A percentile compares a stretch with the other conserved stretches of the same genome.
Conservation (phyloP, 2,329 filamentous ascomycete species). For the Bipolaris bicolor region DNA sequence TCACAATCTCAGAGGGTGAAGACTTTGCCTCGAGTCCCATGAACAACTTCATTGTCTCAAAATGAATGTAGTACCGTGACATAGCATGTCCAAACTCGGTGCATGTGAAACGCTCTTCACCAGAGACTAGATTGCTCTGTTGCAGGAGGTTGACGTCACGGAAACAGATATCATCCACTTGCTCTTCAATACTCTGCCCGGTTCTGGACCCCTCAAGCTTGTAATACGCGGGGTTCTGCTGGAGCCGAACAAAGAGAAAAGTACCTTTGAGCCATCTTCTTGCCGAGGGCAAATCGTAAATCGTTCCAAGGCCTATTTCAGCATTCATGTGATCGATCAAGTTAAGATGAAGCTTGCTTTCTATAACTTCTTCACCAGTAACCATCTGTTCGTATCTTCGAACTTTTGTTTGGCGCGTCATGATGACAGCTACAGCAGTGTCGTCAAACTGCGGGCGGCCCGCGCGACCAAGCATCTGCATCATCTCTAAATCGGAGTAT, state of each 20-base stretch:
- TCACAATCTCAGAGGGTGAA: constrained; percentile 71
- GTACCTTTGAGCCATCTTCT: constrained; percentile 77
- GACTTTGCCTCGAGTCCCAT: constrained; percentile 66
- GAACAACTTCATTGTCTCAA: constrained; percentile 77
- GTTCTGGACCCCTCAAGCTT: constrained; percentile 62
- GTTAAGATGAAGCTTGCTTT: constrained; percentile 79
- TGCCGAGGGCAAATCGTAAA: constrained; percentile 68
- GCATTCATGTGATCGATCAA: constrained; percentile 85
- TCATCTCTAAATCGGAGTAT: constrained; percentile 81
- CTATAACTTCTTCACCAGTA: constrained; percentile 73
- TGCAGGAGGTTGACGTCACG: constrained; percentile 70
- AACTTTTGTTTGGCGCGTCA: constrained; percentile 72
- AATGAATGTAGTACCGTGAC: constrained; percentile 81
- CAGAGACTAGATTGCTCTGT: constrained; percentile 63
- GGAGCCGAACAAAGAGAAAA: constrained; percentile 77
- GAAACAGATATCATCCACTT: constrained; percentile 73
- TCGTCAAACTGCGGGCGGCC: constrained; percentile 83
- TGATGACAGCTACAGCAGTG: constrained; percentile 76
- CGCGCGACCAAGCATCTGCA: constrained; percentile 89
- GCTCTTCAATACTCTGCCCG: constrained; percentile 63
- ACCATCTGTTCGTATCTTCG: constrained; percentile 74
- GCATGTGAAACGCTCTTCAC: constrained; percentile 58
- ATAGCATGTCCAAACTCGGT: constrained; percentile 80
- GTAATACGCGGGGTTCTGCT: constrained; percentile 74
- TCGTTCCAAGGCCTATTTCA: constrained; percentile 77